phyloP scores from a whole-genome alignment of 2,329 filamentous ascomycete species.

The Fusarium verticillioides region DNA sequence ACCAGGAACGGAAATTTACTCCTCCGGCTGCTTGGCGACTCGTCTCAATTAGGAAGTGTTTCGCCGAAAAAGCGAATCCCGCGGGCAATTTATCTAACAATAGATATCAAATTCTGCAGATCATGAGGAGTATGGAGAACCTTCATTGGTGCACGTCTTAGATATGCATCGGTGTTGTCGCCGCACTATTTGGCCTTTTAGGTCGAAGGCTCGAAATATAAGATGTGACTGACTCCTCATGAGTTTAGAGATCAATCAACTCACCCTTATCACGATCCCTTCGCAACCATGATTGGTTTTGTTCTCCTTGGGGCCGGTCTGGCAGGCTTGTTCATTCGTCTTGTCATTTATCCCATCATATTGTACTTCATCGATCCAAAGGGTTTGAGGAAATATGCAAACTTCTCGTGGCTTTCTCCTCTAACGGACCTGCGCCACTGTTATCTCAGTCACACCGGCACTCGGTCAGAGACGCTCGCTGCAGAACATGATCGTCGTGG shows the following conservation, averaged over 20 bases:
- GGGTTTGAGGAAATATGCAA: slow-evolving; percentile 39
- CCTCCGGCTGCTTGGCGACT: background rate
- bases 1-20: background rate
- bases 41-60: background rate
- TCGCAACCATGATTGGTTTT: background rate
- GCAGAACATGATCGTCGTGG: slow-evolving; percentile 56
- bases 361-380: slow-evolving; percentile 51
- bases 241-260: background rate
- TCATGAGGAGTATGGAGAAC: background rate
- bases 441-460: slow-evolving; percentile 39
- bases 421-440: slow-evolving; percentile 37
- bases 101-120: background rate
- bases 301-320: slow-evolving; percentile 4
- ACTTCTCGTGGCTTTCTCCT: slow-evolving; percentile 34
- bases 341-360: slow-evolving; percentile 32
- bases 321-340: slow-evolving; percentile 9
- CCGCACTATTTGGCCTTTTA: background rate
- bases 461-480: slow-evolving; percentile 59
- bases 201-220: background rate
- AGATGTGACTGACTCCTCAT: background rate
- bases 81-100: background rate
- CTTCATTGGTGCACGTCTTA: background rate
- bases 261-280: accelerated
- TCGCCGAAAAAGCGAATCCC: background rate
- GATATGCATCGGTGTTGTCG: background rate